Evolutionary conservation across 1,284 basidiomycete genomes (phyloP).

Genomic region (Agaricales sp.): DNA sequence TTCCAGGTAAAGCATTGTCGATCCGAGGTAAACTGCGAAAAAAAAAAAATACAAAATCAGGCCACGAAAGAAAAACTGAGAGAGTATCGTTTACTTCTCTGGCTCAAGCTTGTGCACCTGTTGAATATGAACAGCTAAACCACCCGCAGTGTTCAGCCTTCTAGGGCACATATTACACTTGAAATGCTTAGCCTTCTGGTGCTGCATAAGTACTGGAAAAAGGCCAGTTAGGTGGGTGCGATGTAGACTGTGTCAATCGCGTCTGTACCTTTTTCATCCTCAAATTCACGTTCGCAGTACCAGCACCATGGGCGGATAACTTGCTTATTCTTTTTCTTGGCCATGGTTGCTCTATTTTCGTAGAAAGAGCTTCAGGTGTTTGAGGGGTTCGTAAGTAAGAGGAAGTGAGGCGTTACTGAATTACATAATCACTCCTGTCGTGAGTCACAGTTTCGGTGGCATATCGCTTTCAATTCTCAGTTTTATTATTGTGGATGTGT

Average conservation of each 20-base stretch:
- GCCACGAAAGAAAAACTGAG: constrained; percentile 1
- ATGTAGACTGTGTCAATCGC: constrained; percentile 1
- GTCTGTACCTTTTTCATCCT: constrained; percentile 91
- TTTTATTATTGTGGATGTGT: not conserved
- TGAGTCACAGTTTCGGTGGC: too few species aligned
- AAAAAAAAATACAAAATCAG: constrained; percentile 10
- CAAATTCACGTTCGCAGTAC: constrained; percentile 99
- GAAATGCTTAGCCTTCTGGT: constrained; percentile 99
- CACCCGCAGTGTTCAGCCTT: constrained; percentile 93
- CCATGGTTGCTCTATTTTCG: constrained; percentile 44
- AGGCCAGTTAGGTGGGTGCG: constrained; percentile 8
- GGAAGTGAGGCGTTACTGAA: not conserved
- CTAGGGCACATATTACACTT: constrained; percentile 95
- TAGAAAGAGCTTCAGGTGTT: too few species aligned
- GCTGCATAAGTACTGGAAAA: constrained; percentile 83
- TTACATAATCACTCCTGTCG: not conserved
- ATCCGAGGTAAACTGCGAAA: constrained; percentile 61
- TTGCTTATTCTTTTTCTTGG: constrained; percentile 77
- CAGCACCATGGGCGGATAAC: constrained; percentile 91
- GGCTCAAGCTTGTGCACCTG: constrained; percentile 98
- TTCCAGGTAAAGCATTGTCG: constrained; percentile 91
- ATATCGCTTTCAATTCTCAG: too few species aligned
- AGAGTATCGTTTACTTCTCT: constrained; percentile 62
- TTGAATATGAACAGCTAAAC: constrained; percentile 96
- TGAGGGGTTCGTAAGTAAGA: too few species aligned